Percentiles rank a stretch among this genome's conserved stretches.
These are phyloP conservation scores for Breynia disticha DNA, from an alignment of 441 rosid genomes.

Conservation along the genomic window DNA sequence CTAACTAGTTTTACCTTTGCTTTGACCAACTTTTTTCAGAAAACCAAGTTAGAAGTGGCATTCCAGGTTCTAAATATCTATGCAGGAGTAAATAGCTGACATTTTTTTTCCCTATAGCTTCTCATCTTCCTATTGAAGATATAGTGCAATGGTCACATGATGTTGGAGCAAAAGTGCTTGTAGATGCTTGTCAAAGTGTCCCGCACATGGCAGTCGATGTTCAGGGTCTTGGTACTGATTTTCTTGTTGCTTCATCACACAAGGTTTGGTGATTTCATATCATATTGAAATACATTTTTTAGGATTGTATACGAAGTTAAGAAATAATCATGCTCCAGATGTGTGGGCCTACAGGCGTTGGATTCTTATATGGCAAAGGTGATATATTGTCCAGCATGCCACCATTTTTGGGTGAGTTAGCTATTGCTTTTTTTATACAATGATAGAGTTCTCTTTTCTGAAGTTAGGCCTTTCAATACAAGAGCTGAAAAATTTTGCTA, in stretches of 20 bases:
- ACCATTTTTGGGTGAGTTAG: slow-evolving; percentile 76
- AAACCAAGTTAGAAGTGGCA: not conserved
- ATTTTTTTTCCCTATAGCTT: slow-evolving; percentile 39
- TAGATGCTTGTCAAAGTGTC: slow-evolving; percentile 97
- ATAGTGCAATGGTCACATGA: slow-evolving; percentile 63
- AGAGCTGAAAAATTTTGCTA: not conserved
- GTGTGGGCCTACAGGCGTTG: slow-evolving; percentile 99
- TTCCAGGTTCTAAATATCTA: not conserved
- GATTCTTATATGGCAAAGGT: slow-evolving; percentile 85
- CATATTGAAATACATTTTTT: slow-evolving; percentile 11
- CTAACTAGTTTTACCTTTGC: not conserved
- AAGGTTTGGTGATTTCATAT: slow-evolving; percentile 57
- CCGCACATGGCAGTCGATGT: slow-evolving; percentile 94
- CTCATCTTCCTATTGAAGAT: slow-evolving; percentile 69
- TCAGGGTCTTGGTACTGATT: slow-evolving; percentile 69
- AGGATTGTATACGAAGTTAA: slow-evolving; percentile 32
- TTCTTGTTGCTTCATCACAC: slow-evolving; percentile 96
- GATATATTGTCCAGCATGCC: slow-evolving; percentile 72
- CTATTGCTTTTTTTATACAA: slow-evolving; percentile 1
- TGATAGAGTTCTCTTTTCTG: slow-evolving; percentile 1
- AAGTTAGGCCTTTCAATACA: slow-evolving; percentile 2
- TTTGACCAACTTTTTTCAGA: not conserved
- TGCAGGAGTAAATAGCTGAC: not conserved
- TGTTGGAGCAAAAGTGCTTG: slow-evolving; percentile 77
- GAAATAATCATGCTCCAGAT: slow-evolving; percentile 90